Base-by-base conservation (phyloP, 768 basidiomycete genomes). In the Naganishia friedmannii region DNA sequence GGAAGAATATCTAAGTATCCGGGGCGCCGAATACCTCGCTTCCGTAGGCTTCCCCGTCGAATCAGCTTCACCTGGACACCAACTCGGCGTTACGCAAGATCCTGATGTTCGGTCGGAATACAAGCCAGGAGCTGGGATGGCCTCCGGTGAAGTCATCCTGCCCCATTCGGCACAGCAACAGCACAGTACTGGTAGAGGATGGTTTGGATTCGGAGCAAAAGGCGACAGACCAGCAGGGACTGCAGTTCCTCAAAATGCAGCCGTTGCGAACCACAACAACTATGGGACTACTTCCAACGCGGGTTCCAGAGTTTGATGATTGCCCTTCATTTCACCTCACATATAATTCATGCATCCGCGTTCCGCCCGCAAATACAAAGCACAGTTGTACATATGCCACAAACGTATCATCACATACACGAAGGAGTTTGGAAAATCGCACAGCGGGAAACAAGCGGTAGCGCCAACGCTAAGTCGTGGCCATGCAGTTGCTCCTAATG, bases 1-100 rank as follows among this genome's bases (percentile, higher is more conserved):
- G 56, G 92, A 94, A 77, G 91, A 93, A 79, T 93, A 86, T 80
- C 81, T 96, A 66, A 85, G 88, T 42, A 84, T 91, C 34, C 85
- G 93, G 54, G 92, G 90, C 0, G 87, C 89, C 68, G 88, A 90
- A 75, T 87, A 84, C 76, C 77, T 92, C 45, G 78, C 77, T 5
- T 68, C 70, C 17, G 71, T 78, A 23, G 70, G 75, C 15, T 56
- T 29, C 53, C 23, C 34, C 21, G 45, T 68, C 66, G 66, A 66
- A 26, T 19, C 29, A n/a, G 56, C 39, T 8, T 67, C 70, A 26
- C 29, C 68, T 23, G 68, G 68, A 17, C 29, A 58, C 26, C 56
- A 39, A 9, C 53, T 48, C 8, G 55, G 53, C 31, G 29, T 48
- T 9, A 42, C 48, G 1, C 57, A 45, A 60, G 67, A 72, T 21